Evolutionary conservation across 2,329 filamentous ascomycete species (phyloP), one percentile per base, ranked within the genome.

Genomic region (Aspergillus clavatus): DNA sequence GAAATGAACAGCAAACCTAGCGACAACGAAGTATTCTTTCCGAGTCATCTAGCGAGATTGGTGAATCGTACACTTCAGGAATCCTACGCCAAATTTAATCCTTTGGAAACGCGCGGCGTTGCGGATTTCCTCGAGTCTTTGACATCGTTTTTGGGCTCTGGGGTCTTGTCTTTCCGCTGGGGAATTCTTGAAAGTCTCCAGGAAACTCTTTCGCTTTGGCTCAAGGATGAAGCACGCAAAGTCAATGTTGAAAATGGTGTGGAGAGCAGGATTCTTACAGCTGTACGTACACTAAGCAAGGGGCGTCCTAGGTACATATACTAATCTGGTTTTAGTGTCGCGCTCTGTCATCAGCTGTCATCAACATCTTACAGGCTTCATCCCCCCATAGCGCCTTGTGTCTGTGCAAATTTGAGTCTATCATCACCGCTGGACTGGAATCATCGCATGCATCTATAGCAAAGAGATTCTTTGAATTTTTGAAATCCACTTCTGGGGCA

Each of bases 401-500:
- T 72, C 55, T 86, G 70, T 50, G 81, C 66, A 63, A 73, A 60
- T 58, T 82, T 3, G 73, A 78, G 38, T 49, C 57, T 4, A 59
- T 83, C 5, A 62, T 83, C 7, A 66, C 72, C 23, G 70, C 78
- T 38, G 77, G 76, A 2, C 72, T 84, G 22, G 61, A 71, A 18
- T 82, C 78, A 36, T 70, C 70, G 5, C 74, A 78, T 51, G 71
- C 68, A 38, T 65, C 62, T 3, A 72, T 78, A 7, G 72, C 74
- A 8, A 78, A 78, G 37, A 60, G 60, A 3, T 76, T 80, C 2
- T 72, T 83, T 21, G 59, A 66, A 12, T 73, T 78, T 50, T 96
- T 89, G 89, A 90, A 89, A 54, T 62, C 67, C 0, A 77, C 83
- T 0, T 89, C 88, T 58, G 82, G 82, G 16, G 69, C 77, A 12